Conservation (phyloP, 2,329 filamentous ascomycete genomes). For the Phaeosphaeriaceae sp. region DNA sequence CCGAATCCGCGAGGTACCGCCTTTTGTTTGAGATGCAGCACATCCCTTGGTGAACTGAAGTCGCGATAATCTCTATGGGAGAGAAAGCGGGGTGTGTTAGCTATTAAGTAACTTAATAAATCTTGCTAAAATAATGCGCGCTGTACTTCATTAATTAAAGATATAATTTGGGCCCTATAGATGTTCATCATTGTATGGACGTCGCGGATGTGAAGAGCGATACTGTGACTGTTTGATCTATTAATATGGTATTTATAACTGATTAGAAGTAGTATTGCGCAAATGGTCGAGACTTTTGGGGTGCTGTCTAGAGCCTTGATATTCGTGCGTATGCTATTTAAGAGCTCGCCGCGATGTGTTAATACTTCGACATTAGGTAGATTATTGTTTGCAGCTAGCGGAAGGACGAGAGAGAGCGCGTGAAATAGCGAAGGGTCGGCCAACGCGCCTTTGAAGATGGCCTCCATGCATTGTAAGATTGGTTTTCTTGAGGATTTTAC, state of each 20-base stretch:
- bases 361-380: slow-evolving; percentile 20
- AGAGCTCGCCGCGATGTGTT: slow-evolving; percentile 16
- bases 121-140: slow-evolving; percentile 27
- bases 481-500: slow-evolving; percentile 15
- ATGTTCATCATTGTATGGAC: slow-evolving; percentile 14
- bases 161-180: slow-evolving; percentile 2
- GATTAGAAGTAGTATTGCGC: slow-evolving; percentile 25
- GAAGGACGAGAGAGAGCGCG: slow-evolving; percentile 21
- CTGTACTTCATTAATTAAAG: slow-evolving; percentile 9
- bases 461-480: slow-evolving; percentile 23
- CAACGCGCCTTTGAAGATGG: slow-evolving; percentile 20
- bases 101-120: slow-evolving; percentile 20
- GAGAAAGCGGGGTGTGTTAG: slow-evolving; percentile 15
- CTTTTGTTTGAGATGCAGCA: neutral
- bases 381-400: slow-evolving; percentile 18
- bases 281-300: slow-evolving; percentile 18
- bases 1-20: slow-evolving; percentile 13
- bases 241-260: slow-evolving; percentile 24
- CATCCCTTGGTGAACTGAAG: neutral
- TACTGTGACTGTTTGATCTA: slow-evolving; percentile 11
- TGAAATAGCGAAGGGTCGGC: slow-evolving; percentile 25
- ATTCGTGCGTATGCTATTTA: slow-evolving; percentile 10
- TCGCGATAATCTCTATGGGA: slow-evolving; percentile 13
- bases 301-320: slow-evolving; percentile 8
- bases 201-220: slow-evolving; percentile 16